These are phyloP conservation scores for Lolium rigidum DNA, from an alignment of 176 grass and related monocot genomes.

Conservation along the genomic window DNA sequence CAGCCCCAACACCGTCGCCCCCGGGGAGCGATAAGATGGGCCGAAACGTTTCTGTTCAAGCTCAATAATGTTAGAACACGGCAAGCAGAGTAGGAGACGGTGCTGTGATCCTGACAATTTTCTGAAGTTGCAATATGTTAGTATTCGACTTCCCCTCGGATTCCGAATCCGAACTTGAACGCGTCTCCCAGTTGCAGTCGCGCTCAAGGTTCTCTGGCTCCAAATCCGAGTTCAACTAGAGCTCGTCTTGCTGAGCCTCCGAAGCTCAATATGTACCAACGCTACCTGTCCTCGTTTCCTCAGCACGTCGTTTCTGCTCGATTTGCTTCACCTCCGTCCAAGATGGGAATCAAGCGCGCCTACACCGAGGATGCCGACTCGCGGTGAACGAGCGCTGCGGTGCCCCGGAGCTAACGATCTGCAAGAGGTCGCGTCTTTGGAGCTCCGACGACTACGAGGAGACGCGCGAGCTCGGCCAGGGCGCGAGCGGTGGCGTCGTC, in stretches of 20 bases:
- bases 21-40: no score
- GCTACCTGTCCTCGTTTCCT: neutral
- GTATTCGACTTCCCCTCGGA: neutral
- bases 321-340: neutral
- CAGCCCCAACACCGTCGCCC: no score
- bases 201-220: no score
- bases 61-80: no score
- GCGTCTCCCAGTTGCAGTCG: neutral
- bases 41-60: no score
- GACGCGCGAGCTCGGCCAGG: neutral
- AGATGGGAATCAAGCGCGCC: neutral
- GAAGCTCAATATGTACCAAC: neutral
- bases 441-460: constrained; percentile 15
- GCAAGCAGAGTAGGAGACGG: no score
- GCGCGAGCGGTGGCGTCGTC: constrained; percentile 12
- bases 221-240: neutral
- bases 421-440: neutral
- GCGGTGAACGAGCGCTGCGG: neutral
- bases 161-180: neutral
- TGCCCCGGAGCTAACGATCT: neutral
- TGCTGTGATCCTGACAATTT: no score
- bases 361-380: neutral
- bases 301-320: neutral
- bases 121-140: no score
- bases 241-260: neutral